Base-by-base conservation (phyloP, 176 grass and related monocot genomes). In the Rhipidocladum racemiflorum region DNA sequence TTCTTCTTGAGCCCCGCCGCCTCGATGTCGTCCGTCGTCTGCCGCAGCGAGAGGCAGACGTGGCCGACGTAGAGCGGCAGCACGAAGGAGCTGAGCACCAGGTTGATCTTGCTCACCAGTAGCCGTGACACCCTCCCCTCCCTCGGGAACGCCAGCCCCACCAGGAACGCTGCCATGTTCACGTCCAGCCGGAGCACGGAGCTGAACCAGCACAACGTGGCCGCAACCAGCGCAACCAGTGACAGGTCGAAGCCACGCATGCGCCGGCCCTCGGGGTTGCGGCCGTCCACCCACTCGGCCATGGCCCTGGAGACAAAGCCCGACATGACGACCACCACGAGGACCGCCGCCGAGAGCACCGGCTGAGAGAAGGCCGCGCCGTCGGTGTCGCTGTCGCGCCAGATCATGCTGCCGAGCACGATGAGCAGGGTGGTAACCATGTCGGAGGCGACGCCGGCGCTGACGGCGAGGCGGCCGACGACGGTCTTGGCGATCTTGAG, bases 401-500 rank as follows among this genome's bases (percentile, higher is more conserved):
- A 94, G 32, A 94, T 9, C 64, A 91, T 89, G 79, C 79, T 81
- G 21, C 90, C 93, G 0, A 93, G 46, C 10, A 78, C 84, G 78
- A 92, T 89, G 4, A 91, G 76, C 17, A 86, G 80, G 11, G 88
- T 93, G 49, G 93, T 87, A 34, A 92, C 39, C 88, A 96, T 87
- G 85, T 93, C 90, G 51, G 88, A 90, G 72, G 78, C 68, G 35
- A 93, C 36, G 51, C 93, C 90, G 30, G 93, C 80, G n/a, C 83
- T 81, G 16, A 96, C 79, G 35, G 93, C 80, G 10, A 86, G 81
- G 61, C 76, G 93, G 16, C 93, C 90, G 0, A 93, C 88, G 23
- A 67, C 72, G 32, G 88, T 92, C 68, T 96, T 96, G 50, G 88
- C 86, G 86, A 96, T 87, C 83, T 93, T 96, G 70, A 96, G 83